Evolutionary conservation across 129 eudicot genomes (phyloP), one percentile per base, ranked within the genome.

Genomic region (Pittosporum tobira): DNA sequence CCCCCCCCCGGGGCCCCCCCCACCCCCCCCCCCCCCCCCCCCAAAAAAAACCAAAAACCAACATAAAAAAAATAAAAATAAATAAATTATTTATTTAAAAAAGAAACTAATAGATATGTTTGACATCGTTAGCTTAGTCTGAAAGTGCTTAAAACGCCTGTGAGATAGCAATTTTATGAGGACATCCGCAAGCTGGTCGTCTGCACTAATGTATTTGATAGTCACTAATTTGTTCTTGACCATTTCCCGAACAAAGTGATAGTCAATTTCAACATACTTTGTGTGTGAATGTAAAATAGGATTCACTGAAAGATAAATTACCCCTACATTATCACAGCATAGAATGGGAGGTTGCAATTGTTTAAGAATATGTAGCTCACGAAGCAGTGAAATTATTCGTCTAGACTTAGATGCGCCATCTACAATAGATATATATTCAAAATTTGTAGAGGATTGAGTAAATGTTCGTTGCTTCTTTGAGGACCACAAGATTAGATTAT

Each of bases 261-360:
- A 34, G n/a, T n/a, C n/a, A n/a, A n/a, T n/a, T n/a, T n/a, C n/a
- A n/a, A n/a, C n/a, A n/a, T n/a, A n/a, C n/a, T 64, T 64, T 24
- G 53, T 64, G 20, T 22, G 48, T 8, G 59, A 20, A 38, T 49
- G 69, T 10, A 64, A 64, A 0, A 64, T 24, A 19, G 69, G 69
- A 50, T 50, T 64, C 1, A 36, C 31, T 6, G 21, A 8, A 1
- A 27, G 48, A 31, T 34, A 12, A 4, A 42, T 31, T 10, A 60
- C 49, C 18, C 31, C 20, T 4, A 50, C 14, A 36, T 64, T 64
- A 16, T 64, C 69, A 50, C 69, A 64, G 14, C 31, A 64, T 7
- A 64, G 27, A 25, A n/a, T 8, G 1, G 69, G 69, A n/a, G 48
- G 16, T 8, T 1, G 19, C 2, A 34, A 2, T 6, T 5, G 23